Evolutionary conservation across 768 basidiomycete species (phyloP).

Genomic region (Boletus coccyginus): DNA sequence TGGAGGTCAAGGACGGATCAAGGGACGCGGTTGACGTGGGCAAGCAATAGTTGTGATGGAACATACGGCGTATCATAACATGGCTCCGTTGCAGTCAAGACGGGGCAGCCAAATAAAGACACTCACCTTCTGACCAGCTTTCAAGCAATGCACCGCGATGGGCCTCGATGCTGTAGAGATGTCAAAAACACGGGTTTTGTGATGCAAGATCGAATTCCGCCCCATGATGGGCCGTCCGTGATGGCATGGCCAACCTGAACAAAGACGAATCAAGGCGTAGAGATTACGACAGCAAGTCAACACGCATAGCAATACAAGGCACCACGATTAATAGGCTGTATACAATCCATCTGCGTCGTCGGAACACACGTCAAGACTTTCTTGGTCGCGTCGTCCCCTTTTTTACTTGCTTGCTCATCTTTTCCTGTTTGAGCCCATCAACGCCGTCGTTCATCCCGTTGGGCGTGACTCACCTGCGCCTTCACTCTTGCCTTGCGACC

Average conservation of each 20-base stretch:
- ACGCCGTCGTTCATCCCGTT: neutral
- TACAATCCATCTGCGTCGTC: conserved; percentile 9
- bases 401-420: conserved; percentile 27
- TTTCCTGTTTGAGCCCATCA: conserved; percentile 24
- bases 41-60: no score
- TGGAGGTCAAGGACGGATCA: neutral
- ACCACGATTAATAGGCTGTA: conserved; percentile 2
- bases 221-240: neutral
- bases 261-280: conserved; percentile 3
- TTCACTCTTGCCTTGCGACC: conserved; percentile 39
- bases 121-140: neutral
- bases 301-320: conserved; percentile 17
- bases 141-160: no score
- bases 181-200: no score
- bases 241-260: neutral
- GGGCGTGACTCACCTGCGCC: conserved; percentile 36
- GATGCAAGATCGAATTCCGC: no score
- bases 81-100: neutral
- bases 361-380: conserved; percentile 20
- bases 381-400: conserved; percentile 23
- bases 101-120: neutral
- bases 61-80: no score
- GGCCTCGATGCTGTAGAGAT: neutral
- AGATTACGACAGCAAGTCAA: conserved; percentile 6
- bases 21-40: neutral